Evolutionary conservation across 352 stramenopile species (phyloP).

Genomic region (Thalassiosira exigua): DNA sequence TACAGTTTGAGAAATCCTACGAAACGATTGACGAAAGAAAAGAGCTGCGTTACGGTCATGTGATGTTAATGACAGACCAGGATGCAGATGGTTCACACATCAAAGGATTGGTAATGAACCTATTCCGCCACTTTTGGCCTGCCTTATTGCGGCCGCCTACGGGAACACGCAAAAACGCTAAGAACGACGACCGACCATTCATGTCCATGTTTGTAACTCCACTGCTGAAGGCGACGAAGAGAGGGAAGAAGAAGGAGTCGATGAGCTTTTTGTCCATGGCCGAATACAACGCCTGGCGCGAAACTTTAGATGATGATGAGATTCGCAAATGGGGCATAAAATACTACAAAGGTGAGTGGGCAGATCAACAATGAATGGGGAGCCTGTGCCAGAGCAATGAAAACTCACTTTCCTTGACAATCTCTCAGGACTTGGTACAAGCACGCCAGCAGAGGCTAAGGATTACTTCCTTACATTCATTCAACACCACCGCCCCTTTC

Average conservation of each 20-base stretch:
- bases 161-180: no score
- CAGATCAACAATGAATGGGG: slow-evolving; percentile 89
- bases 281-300: slow-evolving; percentile 96
- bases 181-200: slow-evolving; percentile 93
- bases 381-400: neutral
- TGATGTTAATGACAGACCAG: slow-evolving; percentile 99
- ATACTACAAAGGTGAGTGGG: slow-evolving; percentile 99
- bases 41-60: slow-evolving; percentile 95
- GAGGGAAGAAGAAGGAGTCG: slow-evolving; percentile 85
- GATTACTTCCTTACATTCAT: slow-evolving; percentile 98
- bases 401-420: no score
- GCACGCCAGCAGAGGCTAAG: slow-evolving; percentile 90
- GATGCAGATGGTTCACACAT: slow-evolving; percentile 97
- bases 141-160: no score
- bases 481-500: slow-evolving; percentile 86
- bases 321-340: slow-evolving; percentile 97
- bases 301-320: slow-evolving; percentile 80
- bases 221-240: slow-evolving; percentile 96
- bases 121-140: slow-evolving; percentile 99
- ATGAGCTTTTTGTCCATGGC: slow-evolving; percentile 96
- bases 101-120: slow-evolving; percentile 99
- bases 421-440: no score
- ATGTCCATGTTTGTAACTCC: slow-evolving; percentile 99
- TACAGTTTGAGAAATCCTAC: slow-evolving; percentile 97
- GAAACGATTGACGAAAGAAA: slow-evolving; percentile 89